Percentiles rank a stretch among this genome's conserved stretches.
These are phyloP conservation scores for Arachnomyces sp. DNA, from an alignment of 2,329 filamentous ascomycete genomes.

Conservation along the genomic window DNA sequence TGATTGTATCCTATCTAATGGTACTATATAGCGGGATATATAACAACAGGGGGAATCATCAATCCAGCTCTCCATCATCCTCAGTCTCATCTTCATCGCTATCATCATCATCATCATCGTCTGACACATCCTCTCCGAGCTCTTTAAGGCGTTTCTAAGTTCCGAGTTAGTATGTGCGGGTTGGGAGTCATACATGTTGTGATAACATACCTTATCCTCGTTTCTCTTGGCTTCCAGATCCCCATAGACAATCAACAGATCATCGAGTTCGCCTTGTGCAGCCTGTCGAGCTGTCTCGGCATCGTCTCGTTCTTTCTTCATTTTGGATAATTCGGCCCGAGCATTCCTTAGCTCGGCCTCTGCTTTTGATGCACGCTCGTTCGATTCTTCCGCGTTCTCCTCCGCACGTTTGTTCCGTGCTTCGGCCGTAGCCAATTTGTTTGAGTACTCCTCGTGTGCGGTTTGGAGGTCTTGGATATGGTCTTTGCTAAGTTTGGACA, in stretches of 20 bases:
- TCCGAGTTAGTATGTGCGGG: conserved; percentile 27
- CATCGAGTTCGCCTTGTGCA: conserved; percentile 66
- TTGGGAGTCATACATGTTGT: background rate
- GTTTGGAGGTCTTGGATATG: conserved; percentile 53
- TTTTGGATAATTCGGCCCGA: conserved; percentile 24
- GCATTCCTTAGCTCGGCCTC: conserved; percentile 18
- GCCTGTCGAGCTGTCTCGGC: conserved; percentile 56
- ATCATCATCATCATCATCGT: conserved; percentile 61
- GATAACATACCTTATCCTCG: conserved; percentile 60
- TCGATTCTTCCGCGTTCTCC: conserved; percentile 29
- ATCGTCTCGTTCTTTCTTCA: conserved; percentile 28
- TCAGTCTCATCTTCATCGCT: conserved; percentile 50
- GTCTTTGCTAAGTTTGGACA: conserved; percentile 49
- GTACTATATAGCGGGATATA: conserved; percentile 7
- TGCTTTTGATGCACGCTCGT: conserved; percentile 16
- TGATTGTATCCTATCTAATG: conserved; percentile 10
- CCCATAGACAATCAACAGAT: conserved; percentile 70
- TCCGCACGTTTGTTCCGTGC: conserved; percentile 40
- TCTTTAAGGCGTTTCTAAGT: conserved; percentile 51
- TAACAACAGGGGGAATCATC: conserved; percentile 3
- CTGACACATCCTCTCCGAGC: conserved; percentile 63
- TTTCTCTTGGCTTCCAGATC: conserved; percentile 70
- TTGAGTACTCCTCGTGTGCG: conserved; percentile 43
- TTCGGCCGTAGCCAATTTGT: conserved; percentile 39
- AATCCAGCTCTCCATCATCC: conserved; percentile 37